A percentile compares a stretch with the other conserved stretches of the same genome.
These are phyloP conservation scores for Cryptococcus sp. DNA, from an alignment of 1,284 basidiomycete species.

Conservation along the genomic window DNA sequence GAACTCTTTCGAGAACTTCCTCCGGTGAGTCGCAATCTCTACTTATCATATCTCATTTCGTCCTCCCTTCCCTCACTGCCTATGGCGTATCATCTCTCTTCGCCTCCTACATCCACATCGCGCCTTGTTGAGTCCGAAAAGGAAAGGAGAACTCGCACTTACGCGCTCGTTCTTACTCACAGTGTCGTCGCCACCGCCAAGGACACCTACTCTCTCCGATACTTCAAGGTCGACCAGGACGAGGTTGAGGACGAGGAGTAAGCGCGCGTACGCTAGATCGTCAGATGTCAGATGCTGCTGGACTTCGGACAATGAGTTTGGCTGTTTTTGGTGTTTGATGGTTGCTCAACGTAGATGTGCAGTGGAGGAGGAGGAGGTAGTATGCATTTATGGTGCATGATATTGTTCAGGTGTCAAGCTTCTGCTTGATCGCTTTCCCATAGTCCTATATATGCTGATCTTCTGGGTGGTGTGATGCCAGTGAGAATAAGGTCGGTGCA, in stretches of 20 bases:
- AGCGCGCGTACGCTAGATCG: constrained; percentile 2
- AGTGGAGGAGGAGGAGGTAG: neutral
- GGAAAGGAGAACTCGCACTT: neutral
- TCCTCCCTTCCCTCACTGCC: neutral
- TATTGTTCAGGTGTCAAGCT: too few relatives aligned
- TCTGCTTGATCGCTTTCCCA: too few relatives aligned
- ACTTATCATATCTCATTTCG: neutral
- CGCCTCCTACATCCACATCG: too few relatives aligned
- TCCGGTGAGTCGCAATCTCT: constrained; percentile 35
- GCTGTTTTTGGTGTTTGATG: neutral
- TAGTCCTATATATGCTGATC: too few relatives aligned
- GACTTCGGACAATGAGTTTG: neutral
- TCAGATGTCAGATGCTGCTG: neutral
- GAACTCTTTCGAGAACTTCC: constrained; percentile 54
- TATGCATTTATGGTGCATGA: too few relatives aligned
- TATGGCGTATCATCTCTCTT: neutral
- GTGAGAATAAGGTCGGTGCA: too few relatives aligned
- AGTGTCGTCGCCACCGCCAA: constrained; percentile 85
- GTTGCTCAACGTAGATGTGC: neutral
- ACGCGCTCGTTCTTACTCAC: neutral
- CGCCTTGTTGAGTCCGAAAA: neutral
- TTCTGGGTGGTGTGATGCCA: too few relatives aligned
- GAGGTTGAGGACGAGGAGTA: constrained; percentile 56
- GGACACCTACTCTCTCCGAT: constrained; percentile 85
- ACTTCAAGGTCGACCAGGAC: constrained; percentile 90